Percentiles rank a stretch among this genome's conserved stretches.
phyloP scores from a whole-genome alignment of 768 basidiomycete genomes.

The Tricholoma hemisulphureum region DNA sequence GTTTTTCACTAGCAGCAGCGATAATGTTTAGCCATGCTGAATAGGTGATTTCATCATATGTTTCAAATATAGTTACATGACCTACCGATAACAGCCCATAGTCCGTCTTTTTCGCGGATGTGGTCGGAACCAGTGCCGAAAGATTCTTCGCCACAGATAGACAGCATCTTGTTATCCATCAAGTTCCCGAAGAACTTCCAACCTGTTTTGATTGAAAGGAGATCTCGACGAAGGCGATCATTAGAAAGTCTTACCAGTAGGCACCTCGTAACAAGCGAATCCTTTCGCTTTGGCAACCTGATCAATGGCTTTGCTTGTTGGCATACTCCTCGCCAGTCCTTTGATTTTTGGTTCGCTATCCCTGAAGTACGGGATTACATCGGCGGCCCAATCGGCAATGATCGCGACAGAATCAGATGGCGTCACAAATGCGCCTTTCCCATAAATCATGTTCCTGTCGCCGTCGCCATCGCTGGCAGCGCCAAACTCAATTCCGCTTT shows the following conservation, averaged over 20 bases:
- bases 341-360: slow-evolving; percentile 79
- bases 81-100: slow-evolving; percentile 95
- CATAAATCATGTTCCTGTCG: slow-evolving; percentile 99
- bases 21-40: slow-evolving; percentile 97
- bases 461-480: slow-evolving; percentile 98
- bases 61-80: not conserved
- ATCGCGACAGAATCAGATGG: slow-evolving; percentile 98
- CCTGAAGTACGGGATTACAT: slow-evolving; percentile 90
- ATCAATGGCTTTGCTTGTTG: slow-evolving; percentile 95
- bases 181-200: slow-evolving; percentile 99
- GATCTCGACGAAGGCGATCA: not conserved
- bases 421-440: slow-evolving; percentile 95
- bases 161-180: slow-evolving; percentile 97
- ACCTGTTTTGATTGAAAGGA: slow-evolving; percentile 45
- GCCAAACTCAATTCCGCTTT: slow-evolving; percentile 82
- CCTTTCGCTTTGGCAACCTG: slow-evolving; percentile 93
- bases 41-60: not conserved
- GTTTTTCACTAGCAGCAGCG: slow-evolving; percentile 76
- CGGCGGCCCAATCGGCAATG: slow-evolving; percentile 96
- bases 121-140: slow-evolving; percentile 99
- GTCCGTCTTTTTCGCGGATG: slow-evolving; percentile 98
- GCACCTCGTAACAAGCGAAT: slow-evolving; percentile 91
- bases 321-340: slow-evolving; percentile 96
- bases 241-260: slow-evolving; percentile 64
- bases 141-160: slow-evolving; percentile 98